phyloP scores from a whole-genome alignment of 164 flowering plant species.

The Magnolia officinalis region DNA sequence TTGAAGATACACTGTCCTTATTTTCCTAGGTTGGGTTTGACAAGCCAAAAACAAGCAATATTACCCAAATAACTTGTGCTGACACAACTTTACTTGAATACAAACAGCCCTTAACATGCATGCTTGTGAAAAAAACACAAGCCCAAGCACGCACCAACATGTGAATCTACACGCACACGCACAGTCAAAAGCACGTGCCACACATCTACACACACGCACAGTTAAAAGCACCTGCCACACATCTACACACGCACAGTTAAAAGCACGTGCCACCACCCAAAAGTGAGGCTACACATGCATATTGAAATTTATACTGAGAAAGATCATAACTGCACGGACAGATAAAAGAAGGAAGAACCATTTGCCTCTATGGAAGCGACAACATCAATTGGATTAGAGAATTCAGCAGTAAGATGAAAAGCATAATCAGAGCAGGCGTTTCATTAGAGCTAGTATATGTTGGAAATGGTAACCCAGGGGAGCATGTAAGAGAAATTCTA shows the following conservation, averaged over 20 bases:
- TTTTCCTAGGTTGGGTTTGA: neutral
- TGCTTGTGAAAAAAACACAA: too few species aligned
- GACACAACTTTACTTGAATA: too few species aligned
- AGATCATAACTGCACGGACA: slow-evolving; percentile 21
- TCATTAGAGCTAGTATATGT: slow-evolving; percentile 45
- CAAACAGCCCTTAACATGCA: too few species aligned
- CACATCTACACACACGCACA: too few species aligned
- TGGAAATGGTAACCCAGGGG: slow-evolving; percentile 17
- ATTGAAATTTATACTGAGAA: neutral
- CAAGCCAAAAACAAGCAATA: neutral
- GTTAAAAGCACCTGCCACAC: too few species aligned
- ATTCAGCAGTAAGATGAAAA: slow-evolving; percentile 32
- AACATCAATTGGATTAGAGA: slow-evolving; percentile 61
- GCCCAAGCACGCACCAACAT: too few species aligned
- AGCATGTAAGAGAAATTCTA: slow-evolving; percentile 26
- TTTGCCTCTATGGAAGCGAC: slow-evolving; percentile 67
- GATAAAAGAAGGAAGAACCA: slow-evolving; percentile 56
- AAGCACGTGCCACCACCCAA: too few species aligned
- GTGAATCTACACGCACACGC: too few species aligned
- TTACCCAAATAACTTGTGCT: too few species aligned
- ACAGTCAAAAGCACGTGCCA: too few species aligned
- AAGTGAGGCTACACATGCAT: too few species aligned
- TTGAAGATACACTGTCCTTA: neutral
- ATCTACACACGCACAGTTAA: too few species aligned
- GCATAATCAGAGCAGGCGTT: slow-evolving; percentile 31